Evolutionary conservation across 495 filamentous ascomycete species (phyloP), one percentile per base, ranked within the genome.

Genomic region (Tetracladium setigerum): DNA sequence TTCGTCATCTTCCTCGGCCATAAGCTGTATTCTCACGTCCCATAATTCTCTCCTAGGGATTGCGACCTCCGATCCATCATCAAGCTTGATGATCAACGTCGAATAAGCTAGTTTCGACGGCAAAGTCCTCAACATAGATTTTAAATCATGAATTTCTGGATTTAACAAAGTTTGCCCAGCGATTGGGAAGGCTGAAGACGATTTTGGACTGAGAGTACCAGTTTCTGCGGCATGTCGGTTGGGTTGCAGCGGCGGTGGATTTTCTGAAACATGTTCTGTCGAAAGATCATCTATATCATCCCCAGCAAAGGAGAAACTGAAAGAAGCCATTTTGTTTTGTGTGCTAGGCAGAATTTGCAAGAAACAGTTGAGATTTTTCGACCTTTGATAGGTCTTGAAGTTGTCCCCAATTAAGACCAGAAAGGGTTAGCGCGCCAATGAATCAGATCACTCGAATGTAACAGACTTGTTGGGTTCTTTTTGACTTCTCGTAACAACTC

Each of bases 1-100:
- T 62, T 53, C 67, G 56, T 60, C 65, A 32, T 71, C 74, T 49
- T 87, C 86, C 66, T 96, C 89, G 33, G 86, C 86, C 86, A 95
- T 95, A 27, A 96, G 73, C 67, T 98, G 92, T 35, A 95, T 79
- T 18, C 87, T 82, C 40, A 95, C 86, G 62, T 98, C 92, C 73
- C 90, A 95, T 44, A 95, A 76, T 55, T 95, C 91, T 12, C 92
- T 81, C 19, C 89, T 84, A 4, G 86, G 88, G 19, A 98, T 68
- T 18, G 66, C 69, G 16, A 85, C 60, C 12, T 60, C 63, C 35
- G 60, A 60, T 30, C 64, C 61, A 48, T 73, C 72, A 35, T 76
- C 64, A 53, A 70, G 66, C 46, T 68, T 68, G 33, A 89, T 71
- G 13, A 65, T 55, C 22, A 89, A 67, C 18, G 68, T 69, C 61